phyloP scores from a whole-genome alignment of 176 grass and related monocot species.

The Carex parvula region DNA sequence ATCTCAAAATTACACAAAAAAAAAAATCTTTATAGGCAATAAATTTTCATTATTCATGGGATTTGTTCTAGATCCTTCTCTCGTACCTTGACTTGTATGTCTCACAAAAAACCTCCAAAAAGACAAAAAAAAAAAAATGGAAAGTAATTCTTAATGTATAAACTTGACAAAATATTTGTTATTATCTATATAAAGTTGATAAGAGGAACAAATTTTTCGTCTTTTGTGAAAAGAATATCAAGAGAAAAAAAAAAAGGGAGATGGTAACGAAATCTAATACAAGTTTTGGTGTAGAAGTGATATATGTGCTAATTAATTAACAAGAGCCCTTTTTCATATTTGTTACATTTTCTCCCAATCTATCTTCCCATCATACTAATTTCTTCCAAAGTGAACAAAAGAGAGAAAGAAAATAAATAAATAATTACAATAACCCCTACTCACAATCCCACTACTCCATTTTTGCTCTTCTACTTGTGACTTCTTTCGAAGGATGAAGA shows the following conservation, averaged over 20 bases:
- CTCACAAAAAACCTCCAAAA: not conserved
- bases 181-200: not conserved
- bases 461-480: too few species aligned
- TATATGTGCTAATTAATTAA: not conserved
- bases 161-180: too few species aligned
- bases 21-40: not conserved
- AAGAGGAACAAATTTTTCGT: not conserved
- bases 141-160: too few species aligned
- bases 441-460: too few species aligned
- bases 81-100: not conserved
- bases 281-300: not conserved
- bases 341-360: not conserved
- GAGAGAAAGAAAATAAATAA: too few species aligned
- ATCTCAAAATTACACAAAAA: not conserved
- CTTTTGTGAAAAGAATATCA: slow-evolving; percentile 6
- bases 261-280: not conserved
- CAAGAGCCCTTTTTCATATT: too few species aligned
- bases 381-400: too few species aligned
- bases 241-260: not conserved
- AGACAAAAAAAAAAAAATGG: not conserved
- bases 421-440: too few species aligned
- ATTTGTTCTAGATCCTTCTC: slow-evolving; percentile 5
- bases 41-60: not conserved
- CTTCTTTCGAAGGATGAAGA: not conserved
- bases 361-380: not conserved